Conservation (phyloP, 805 yeast species). For the Yarrowia yakushimensis region DNA sequence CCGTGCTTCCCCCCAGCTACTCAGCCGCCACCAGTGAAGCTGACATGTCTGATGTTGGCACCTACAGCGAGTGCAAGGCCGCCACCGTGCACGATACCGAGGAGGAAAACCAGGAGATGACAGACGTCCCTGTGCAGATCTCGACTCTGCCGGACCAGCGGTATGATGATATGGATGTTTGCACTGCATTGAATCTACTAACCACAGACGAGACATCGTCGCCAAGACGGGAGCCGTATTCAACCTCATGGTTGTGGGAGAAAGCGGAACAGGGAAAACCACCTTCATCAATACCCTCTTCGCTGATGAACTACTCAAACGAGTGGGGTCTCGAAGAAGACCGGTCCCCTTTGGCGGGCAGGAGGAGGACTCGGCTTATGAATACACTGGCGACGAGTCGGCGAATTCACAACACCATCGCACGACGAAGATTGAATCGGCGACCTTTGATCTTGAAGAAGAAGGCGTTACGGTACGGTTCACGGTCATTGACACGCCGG, state of each 20-base stretch:
- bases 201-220: slow-evolving; percentile 39
- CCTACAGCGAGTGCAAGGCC: slow-evolving; percentile 16
- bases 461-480: slow-evolving; percentile 73
- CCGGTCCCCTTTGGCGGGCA: slow-evolving; percentile 58
- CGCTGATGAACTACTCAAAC: slow-evolving; percentile 35
- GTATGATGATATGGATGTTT: slow-evolving; percentile 24
- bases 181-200: slow-evolving; percentile 14
- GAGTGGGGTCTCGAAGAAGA: slow-evolving; percentile 52
- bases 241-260: slow-evolving; percentile 73
- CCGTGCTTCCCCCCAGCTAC: slow-evolving; percentile 12
- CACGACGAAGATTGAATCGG: slow-evolving; percentile 50
- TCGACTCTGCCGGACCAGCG: slow-evolving; percentile 21
- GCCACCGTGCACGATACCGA: background rate
- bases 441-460: slow-evolving; percentile 64
- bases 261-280: slow-evolving; percentile 70
- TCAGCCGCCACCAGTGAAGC: slow-evolving; percentile 20
- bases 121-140: slow-evolving; percentile 8
- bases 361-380: slow-evolving; percentile 36
- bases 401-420: slow-evolving; percentile 19
- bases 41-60: slow-evolving; percentile 17
- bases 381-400: slow-evolving; percentile 15
- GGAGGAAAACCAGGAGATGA: background rate
- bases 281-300: slow-evolving; percentile 71
- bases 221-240: slow-evolving; percentile 60
- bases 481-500: slow-evolving; percentile 88